phyloP scores from a whole-genome alignment of 148 eudicot genomes.

The Simmondsia chinensis region DNA sequence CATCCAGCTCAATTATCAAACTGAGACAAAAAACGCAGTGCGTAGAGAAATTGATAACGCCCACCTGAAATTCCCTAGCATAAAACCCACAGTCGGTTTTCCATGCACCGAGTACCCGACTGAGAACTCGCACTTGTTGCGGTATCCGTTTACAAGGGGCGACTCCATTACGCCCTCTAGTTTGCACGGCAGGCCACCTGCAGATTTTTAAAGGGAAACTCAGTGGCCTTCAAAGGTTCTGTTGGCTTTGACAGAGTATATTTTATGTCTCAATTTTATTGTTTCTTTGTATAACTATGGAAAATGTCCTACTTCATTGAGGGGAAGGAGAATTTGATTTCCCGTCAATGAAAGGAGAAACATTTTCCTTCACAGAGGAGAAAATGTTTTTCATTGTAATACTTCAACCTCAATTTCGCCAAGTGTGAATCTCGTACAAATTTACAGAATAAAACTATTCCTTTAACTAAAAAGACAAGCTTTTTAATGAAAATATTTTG shows the following conservation, averaged over 20 bases:
- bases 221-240: background rate
- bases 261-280: too few species aligned
- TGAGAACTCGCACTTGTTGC: constrained; percentile 96
- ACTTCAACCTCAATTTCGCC: too few species aligned
- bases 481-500: too few species aligned
- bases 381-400: too few species aligned
- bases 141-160: constrained; percentile 74
- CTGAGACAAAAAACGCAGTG: background rate
- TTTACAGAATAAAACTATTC: too few species aligned
- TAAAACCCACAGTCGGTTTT: constrained; percentile 78
- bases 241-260: too few species aligned
- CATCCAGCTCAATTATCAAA: background rate
- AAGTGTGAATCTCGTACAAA: too few species aligned
- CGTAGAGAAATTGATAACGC: background rate
- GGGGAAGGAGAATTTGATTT: too few species aligned
- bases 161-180: constrained; percentile 87
- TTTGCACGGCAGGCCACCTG: constrained; percentile 94
- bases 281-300: too few species aligned
- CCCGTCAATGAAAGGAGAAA: too few species aligned
- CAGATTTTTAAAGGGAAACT: constrained; percentile 11
- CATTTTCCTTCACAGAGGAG: too few species aligned
- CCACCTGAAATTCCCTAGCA: constrained; percentile 96
- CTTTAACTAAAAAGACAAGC: background rate
- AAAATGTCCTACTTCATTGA: too few species aligned
- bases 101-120: constrained; percentile 79